Base-by-base conservation (phyloP, 495 filamentous ascomycete species). In the Neurospora africana region DNA sequence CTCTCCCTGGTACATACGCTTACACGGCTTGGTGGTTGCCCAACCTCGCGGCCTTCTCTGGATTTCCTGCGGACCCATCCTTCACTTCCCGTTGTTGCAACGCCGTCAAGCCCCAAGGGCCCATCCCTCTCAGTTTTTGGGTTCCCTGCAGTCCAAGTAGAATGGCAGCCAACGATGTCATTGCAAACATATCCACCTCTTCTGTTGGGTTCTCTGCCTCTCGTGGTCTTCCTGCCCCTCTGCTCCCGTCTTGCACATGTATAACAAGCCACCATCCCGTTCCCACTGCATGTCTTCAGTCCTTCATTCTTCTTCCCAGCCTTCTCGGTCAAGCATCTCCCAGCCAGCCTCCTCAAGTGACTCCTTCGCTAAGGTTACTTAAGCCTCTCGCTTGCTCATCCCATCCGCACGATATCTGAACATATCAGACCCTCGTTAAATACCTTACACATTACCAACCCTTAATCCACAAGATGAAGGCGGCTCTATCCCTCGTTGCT, bases 281-380 rank as follows among this genome's bases (percentile, higher is more conserved):
- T 41, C 76, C 68, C 67, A 13, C 19, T 75, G 23, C 27, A 61
- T 2, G 23, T 70, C 68, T 69, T 58, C 68, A 53, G 44, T 61
- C 23, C 65, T 72, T 61, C 61, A 72, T 70, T 72, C 70, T 74
- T 58, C 35, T 72, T 27, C 44, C 72, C 71, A 74, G 70, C 71
- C 75, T 68, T 78, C 76, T 74, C 68, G 71, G 69, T 75, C 71
- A 70, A 72, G 15, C 44, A 68, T 72, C 72, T 72, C 74, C 74
- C 71, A 74, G 70, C 70, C 73, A 80, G 69, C 78, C 73, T 72
- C 68, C 70, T 44, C 71, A 75, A 81, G 81, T 83, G 80, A 82
- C 81, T 82, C 82, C 72, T 83, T 85, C 83, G 81, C 78, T 83
- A 82, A 83, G 81, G 81, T 81, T 84, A 80, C 81, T 81, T 78